These are phyloP conservation scores for Penicillium carneum DNA, from an alignment of 2,329 filamentous ascomycete species.

Conservation along the genomic window DNA sequence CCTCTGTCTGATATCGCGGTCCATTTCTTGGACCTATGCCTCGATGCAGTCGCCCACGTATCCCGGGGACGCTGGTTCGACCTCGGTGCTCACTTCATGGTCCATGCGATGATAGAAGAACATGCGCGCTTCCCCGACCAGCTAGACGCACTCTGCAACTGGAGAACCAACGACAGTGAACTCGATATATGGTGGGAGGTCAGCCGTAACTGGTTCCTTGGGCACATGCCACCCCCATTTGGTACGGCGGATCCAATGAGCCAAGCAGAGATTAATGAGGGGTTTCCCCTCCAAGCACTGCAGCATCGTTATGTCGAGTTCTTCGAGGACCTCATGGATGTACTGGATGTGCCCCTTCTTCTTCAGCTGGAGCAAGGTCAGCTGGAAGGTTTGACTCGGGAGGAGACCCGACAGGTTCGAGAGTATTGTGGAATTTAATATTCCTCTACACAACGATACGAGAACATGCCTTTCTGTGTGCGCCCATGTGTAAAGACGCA, in stretches of 20 bases:
- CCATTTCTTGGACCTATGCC: constrained; percentile 59
- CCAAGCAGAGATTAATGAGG: constrained; percentile 36
- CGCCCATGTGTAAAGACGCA: not conserved
- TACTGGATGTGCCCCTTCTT: constrained; percentile 57
- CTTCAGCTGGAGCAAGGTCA: constrained; percentile 60
- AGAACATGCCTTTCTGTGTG: not conserved
- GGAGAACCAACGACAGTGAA: constrained; percentile 45
- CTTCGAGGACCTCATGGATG: constrained; percentile 53
- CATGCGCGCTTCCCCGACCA: constrained; percentile 46
- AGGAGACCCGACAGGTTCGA: constrained; percentile 42
- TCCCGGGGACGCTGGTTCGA: constrained; percentile 54
- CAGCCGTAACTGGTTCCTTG: constrained; percentile 31
- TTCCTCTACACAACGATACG: not conserved
- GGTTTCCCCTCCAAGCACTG: constrained; percentile 37
- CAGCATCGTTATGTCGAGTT: constrained; percentile 47
- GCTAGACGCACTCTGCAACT: constrained; percentile 56
- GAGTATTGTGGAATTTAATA: constrained; percentile 3
- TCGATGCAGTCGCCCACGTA: constrained; percentile 42
- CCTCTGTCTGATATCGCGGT: constrained; percentile 55
- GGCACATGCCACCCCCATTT: constrained; percentile 32
- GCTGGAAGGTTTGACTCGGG: constrained; percentile 48
- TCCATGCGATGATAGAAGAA: constrained; percentile 61
- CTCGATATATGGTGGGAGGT: constrained; percentile 46
- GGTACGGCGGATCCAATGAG: constrained; percentile 23
- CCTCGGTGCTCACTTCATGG: constrained; percentile 57